Evolutionary conservation across 2,329 filamentous ascomycete genomes (phyloP).

Genomic region (Fusarium napiforme): DNA sequence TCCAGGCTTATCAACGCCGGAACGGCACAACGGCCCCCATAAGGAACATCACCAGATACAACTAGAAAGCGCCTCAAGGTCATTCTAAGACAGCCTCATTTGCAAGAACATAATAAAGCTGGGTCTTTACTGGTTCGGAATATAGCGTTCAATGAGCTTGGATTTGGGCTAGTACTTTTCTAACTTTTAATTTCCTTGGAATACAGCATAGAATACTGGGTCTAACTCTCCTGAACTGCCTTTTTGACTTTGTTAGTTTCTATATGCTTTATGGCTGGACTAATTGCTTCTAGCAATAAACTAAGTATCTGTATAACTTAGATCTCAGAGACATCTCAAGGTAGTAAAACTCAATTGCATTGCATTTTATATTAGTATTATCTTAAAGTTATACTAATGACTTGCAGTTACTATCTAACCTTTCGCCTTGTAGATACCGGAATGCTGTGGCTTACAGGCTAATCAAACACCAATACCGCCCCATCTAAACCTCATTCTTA

Average conservation of each 20-base stretch:
- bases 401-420: fast-evolving
- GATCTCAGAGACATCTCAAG: neutral
- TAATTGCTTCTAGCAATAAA: neutral
- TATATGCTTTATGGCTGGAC: neutral
- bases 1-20: too few relatives aligned
- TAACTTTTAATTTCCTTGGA: too few relatives aligned
- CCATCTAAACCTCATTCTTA: fast-evolving
- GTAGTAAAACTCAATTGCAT: neutral
- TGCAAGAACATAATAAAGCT: too few relatives aligned
- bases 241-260: too few relatives aligned
- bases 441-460: fast-evolving
- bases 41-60: too few relatives aligned
- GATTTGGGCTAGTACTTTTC: too few relatives aligned
- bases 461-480: neutral
- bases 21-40: fast-evolving
- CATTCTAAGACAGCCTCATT: too few relatives aligned
- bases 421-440: fast-evolving
- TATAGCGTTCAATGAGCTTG: too few relatives aligned
- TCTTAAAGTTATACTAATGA: neutral
- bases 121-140: too few relatives aligned
- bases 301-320: neutral
- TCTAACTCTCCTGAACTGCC: too few relatives aligned
- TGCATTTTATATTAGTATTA: too few relatives aligned
- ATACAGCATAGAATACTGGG: too few relatives aligned
- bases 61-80: neutral